Evolutionary conservation across 2,329 filamentous ascomycete genomes (phyloP), one percentile per base, ranked within the genome.

Genomic region (Pseudodiploospora longispora): DNA sequence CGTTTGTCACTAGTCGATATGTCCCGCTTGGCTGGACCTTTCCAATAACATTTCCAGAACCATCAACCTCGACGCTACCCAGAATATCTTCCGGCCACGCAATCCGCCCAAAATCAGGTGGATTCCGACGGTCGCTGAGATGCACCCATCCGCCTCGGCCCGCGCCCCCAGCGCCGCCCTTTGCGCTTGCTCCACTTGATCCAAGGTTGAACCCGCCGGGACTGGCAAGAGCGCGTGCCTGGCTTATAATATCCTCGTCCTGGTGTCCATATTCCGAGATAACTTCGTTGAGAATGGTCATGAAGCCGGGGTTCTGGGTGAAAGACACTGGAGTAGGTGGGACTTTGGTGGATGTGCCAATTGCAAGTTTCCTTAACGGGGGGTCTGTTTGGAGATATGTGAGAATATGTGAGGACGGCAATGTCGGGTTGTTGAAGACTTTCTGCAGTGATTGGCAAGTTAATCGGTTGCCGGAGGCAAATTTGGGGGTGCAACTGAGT

Each of bases 81-180:
- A 85, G 66, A 33, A 85, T 85, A 55, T 85, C 81, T 54, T 85
- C 81, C 1, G 81, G 80, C 70, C 76, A 83, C 2, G 81, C 79
- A 56, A 85, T 84, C 42, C 82, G 64, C 10, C 81, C 81, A 67
- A 73, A 85, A 53, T 83, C 80, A 1, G 79, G 80, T 2, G 80
- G 78, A 41, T 82, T 82, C 42, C 82, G 66, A 42, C 67, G 55
- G 56, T 85, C 82, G 44, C 78, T 82, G 5, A 85, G 66, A 60
- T 85, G 82, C 12, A 85, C 71, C 63, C 77, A 77, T 1, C 82
- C 80, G 27, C 80, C 78, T 27, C 73, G 65, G 2, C 78, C 78
- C 2, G 65, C 77, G 7, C 78, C 77, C 1, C 78, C 78, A 1
- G 75, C 72, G 19, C 77, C 78, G n/a, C 78, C 78, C 56, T 81